Evolutionary conservation across 116 monocot genomes (phyloP).

Genomic region (Posidonia oceanica): DNA sequence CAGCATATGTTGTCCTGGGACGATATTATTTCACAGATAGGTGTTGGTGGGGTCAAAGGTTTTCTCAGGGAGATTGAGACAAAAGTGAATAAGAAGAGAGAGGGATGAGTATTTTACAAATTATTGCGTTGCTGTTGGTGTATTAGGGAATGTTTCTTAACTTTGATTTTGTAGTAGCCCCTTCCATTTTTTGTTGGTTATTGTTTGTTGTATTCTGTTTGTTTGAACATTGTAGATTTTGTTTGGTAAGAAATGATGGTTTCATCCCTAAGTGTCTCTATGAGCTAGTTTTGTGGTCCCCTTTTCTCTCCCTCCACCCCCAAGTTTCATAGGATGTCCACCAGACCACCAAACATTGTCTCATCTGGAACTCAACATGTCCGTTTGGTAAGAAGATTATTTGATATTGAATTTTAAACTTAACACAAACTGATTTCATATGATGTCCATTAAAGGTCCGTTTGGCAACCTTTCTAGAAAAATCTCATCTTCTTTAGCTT

Average conservation of each 20-base stretch:
- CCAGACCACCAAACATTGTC: too few species aligned
- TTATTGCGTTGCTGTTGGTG: background rate
- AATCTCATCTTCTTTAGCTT: too few species aligned
- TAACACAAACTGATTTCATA: too few species aligned
- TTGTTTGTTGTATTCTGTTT: background rate
- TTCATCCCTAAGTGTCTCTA: background rate
- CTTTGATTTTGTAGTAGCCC: too few species aligned
- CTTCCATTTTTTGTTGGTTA: background rate
- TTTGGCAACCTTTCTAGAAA: too few species aligned
- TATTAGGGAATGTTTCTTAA: background rate
- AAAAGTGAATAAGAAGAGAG: background rate
- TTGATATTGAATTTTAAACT: too few species aligned
- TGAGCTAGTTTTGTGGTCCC: background rate
- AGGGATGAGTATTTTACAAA: background rate
- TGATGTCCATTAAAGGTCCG: too few species aligned
- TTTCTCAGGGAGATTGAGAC: background rate
- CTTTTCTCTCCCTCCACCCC: too few species aligned
- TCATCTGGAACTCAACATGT: too few species aligned
- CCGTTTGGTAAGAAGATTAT: too few species aligned
- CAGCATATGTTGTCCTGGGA: background rate
- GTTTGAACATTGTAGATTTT: background rate
- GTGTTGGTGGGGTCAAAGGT: background rate
- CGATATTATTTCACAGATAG: background rate
- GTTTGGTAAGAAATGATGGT: conserved; percentile 1
- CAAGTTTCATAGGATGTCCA: too few species aligned